Percentiles rank a stretch among this genome's conserved stretches.
Evolutionary conservation across 2,329 filamentous ascomycete genomes (phyloP).

Genomic region (Aspergillus arachidicola): DNA sequence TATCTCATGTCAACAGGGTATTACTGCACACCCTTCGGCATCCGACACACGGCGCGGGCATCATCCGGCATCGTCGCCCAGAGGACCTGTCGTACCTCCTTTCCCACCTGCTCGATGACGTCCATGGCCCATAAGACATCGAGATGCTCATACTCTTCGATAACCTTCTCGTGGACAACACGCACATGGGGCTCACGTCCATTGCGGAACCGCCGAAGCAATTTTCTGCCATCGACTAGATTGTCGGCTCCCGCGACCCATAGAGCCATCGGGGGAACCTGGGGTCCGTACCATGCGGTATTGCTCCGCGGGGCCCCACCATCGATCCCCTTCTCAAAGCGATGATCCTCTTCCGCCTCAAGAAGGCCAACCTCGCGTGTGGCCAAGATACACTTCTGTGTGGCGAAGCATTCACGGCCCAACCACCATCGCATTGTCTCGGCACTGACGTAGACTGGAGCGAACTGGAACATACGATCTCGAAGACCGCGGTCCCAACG

Average conservation of each 20-base stretch:
- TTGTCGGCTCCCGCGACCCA: conserved; percentile 85
- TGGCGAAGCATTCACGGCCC: conserved; percentile 80
- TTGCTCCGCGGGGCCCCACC: conserved; percentile 29
- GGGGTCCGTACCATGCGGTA: conserved; percentile 79
- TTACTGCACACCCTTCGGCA: conserved; percentile 48
- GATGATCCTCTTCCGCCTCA: conserved; percentile 48
- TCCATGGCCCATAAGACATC: conserved; percentile 97
- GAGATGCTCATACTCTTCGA: conserved; percentile 88
- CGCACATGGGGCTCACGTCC: conserved; percentile 79
- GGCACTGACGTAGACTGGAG: conserved; percentile 84
- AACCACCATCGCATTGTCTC: conserved; percentile 97
- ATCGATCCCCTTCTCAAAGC: conserved; percentile 22
- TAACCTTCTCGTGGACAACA: conserved; percentile 78
- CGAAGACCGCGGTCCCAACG: conserved; percentile 82
- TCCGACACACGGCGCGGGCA: conserved; percentile 62
- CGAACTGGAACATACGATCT: conserved; percentile 86
- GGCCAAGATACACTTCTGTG: conserved; percentile 82
- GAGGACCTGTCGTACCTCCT: conserved; percentile 76
- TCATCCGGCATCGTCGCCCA: conserved; percentile 71
- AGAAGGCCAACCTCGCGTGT: conserved; percentile 73
- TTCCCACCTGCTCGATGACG: conserved; percentile 77
- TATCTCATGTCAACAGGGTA: neutral
- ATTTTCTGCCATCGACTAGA: conserved; percentile 76
- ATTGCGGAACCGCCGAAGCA: conserved; percentile 73
- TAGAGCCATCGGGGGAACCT: conserved; percentile 79